Percentiles rank a stretch among this genome's conserved stretches.
Conservation (phyloP, 208 protist genomes). For the Kentomonas sorsogonicus region DNA sequence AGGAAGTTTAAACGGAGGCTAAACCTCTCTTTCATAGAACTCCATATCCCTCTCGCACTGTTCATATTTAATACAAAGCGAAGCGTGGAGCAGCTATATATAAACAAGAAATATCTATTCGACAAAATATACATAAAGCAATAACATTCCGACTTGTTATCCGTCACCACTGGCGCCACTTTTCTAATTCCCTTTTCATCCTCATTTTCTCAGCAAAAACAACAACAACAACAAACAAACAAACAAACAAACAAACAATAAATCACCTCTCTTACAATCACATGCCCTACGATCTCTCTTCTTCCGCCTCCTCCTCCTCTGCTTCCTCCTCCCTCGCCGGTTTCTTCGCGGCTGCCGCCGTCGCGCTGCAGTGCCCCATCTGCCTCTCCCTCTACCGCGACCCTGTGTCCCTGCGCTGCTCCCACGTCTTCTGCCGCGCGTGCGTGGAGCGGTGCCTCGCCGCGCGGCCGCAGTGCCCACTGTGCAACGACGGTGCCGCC, state of each 20-base stretch:
- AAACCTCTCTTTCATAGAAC: too few species aligned
- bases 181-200: neutral
- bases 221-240: slow-evolving; percentile 2
- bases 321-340: neutral
- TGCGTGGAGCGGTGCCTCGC: slow-evolving; percentile 48
- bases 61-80: too few species aligned
- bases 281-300: too few species aligned
- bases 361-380: slow-evolving; percentile 38
- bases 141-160: too few species aligned
- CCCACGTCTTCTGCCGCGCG: slow-evolving; percentile 59
- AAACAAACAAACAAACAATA: slow-evolving; percentile 7
- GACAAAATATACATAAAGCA: too few species aligned
- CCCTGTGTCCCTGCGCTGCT: slow-evolving; percentile 53
- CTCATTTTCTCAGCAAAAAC: neutral
- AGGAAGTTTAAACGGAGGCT: too few species aligned
- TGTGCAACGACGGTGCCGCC: slow-evolving; percentile 55
- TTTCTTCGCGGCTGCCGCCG: slow-evolving; percentile 34
- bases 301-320: neutral
- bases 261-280: too few species aligned
- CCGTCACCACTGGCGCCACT: too few species aligned
- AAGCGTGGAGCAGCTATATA: too few species aligned
- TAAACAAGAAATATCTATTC: too few species aligned
- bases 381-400: slow-evolving; percentile 55
- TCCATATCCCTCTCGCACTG: too few species aligned
- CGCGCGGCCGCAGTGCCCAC: slow-evolving; percentile 50